Evolutionary conservation across 2,329 filamentous ascomycete species (phyloP).

Genomic region (Paecilomyces dactylethromorphus): DNA sequence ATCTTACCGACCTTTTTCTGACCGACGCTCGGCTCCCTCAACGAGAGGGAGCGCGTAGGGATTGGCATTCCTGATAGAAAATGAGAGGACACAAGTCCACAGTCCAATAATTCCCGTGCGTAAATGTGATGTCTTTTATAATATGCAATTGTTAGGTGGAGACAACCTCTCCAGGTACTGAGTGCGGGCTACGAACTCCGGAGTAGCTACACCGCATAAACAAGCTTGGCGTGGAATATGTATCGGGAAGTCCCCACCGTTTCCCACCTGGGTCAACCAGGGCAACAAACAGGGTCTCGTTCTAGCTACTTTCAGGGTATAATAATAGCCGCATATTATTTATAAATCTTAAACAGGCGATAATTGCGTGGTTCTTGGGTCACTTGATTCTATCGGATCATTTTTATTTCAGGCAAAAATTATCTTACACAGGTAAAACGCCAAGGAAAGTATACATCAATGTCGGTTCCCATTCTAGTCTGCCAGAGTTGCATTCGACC

Average conservation of each 20-base stretch:
- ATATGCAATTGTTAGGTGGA: neutral
- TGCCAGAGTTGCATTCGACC: too few relatives aligned
- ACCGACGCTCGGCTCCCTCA: constrained; percentile 23
- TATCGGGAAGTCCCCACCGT: neutral
- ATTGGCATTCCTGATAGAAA: constrained; percentile 27
- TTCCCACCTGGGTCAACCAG: neutral
- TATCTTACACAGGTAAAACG: too few relatives aligned
- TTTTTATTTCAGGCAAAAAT: too few relatives aligned
- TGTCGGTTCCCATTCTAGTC: too few relatives aligned
- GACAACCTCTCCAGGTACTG: neutral
- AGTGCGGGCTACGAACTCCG: neutral
- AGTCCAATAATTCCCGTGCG: neutral
- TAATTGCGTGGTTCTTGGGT: neutral
- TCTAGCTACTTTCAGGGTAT: neutral
- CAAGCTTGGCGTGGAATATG: constrained; percentile 1
- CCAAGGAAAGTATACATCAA: neutral
- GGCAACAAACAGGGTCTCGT: neutral
- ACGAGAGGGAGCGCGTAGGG: constrained; percentile 29
- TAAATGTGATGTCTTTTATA: neutral
- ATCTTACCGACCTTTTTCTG: constrained; percentile 19
- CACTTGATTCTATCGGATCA: too few relatives aligned
- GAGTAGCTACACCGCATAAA: neutral
- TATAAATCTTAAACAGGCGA: too few relatives aligned
- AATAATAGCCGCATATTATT: neutral
- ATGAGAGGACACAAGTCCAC: neutral